phyloP scores from a whole-genome alignment of 2,329 filamentous ascomycete species.

The Botrytis tulipae region DNA sequence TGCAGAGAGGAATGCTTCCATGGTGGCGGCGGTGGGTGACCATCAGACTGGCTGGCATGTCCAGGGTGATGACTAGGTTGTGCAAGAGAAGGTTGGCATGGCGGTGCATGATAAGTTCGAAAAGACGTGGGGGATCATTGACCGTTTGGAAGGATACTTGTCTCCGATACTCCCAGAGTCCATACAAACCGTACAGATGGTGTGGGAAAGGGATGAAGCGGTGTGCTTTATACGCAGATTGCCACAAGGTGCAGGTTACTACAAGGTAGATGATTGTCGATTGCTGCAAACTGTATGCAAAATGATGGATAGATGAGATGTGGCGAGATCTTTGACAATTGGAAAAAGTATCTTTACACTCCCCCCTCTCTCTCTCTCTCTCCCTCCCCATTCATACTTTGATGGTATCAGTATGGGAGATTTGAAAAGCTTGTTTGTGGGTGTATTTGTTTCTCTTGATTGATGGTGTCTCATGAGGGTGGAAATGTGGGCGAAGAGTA shows the following conservation, averaged over 20 bases:
- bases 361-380: not conserved
- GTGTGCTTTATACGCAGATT: not conserved
- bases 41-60: not conserved
- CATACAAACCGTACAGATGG: not conserved
- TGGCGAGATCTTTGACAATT: constrained; percentile 7
- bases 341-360: not conserved
- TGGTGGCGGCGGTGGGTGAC: not conserved
- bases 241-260: not conserved
- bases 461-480: not conserved
- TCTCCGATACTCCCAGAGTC: constrained; percentile 1
- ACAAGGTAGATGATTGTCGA: not conserved
- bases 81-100: constrained; percentile 7
- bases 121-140: constrained; percentile 9
- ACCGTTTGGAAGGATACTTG: constrained; percentile 1
- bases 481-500: not conserved
- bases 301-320: not conserved
- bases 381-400: not conserved
- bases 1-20: constrained; percentile 2
- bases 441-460: not conserved
- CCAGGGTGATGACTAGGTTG: constrained; percentile 1
- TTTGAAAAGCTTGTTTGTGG: not conserved
- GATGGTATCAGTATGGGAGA: not conserved
- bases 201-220: not conserved
- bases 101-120: not conserved
- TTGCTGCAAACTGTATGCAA: constrained; percentile 9